Base-by-base conservation (phyloP, 2,329 filamentous ascomycete genomes). In the Xylaria digitata region DNA sequence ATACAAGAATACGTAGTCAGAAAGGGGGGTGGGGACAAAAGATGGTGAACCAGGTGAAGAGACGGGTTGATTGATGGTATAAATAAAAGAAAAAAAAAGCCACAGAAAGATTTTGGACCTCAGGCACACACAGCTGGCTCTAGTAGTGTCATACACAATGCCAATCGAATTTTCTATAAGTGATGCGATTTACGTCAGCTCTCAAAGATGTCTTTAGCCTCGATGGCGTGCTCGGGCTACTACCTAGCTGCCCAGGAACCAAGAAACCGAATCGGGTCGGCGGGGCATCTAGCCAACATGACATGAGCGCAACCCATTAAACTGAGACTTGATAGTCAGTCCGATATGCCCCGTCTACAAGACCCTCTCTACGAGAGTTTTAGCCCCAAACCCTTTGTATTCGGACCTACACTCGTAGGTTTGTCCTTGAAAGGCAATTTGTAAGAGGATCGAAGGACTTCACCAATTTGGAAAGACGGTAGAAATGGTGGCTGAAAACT, bases 181-280 rank as follows among this genome's bases (percentile, higher is more conserved):
- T 32, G 45, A 63, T 48, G 42, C 53, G 23, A 58, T 62, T 48
- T 60, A 70, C 61, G 59, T 66, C 59, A 67, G 61, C 59, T 37
- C 49, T 53, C 46, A 50, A 54, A 57, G 53, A 42, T 17, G 37
- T 37, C 30, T 56, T 75, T 75, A 74, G 73, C 72, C 67, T 71
- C 53, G 75, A 77, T 77, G 75, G 75, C 75, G 75, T 77, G 75
- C 75, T 77, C 73, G 70, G 63, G 59, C 26, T 26, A 26, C 26
- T 5, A 26, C 26, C 26, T 26, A 26, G 26, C 26, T 77, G 75
- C 75, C 77, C 73, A 71, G 63, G 59, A 43, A 67, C 65, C 61
- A 40, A 50, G 52, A 32, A 53, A 40, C 26, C 48, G 64, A 50
- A 45, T 49, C 50, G 55, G 60, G 37, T 43, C 21, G 19, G 61